Evolutionary conservation across 1,284 basidiomycete genomes (phyloP).

Genomic region (Abortiporus biennis): DNA sequence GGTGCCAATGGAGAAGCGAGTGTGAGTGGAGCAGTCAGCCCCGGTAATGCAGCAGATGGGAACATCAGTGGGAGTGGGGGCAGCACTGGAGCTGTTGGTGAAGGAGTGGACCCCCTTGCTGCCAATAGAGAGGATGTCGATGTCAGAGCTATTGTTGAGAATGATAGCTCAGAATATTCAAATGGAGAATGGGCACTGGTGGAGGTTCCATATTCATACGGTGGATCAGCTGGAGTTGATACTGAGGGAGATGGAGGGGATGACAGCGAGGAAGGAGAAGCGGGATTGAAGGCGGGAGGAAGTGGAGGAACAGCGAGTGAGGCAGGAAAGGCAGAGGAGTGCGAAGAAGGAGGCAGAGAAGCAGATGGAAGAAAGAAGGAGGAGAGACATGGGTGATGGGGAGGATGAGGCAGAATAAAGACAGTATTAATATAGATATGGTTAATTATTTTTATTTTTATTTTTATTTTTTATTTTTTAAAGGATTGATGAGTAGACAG

Average conservation of each 20-base stretch:
- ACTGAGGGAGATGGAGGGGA: too few relatives aligned
- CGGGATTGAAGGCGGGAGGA: background rate
- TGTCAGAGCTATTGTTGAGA: background rate
- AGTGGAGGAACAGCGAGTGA: background rate
- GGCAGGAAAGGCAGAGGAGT: background rate
- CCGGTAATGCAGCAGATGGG: too few relatives aligned
- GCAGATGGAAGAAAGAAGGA: background rate
- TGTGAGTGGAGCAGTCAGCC: too few relatives aligned
- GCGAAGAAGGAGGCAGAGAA: background rate
- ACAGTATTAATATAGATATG: background rate
- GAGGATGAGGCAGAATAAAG: background rate
- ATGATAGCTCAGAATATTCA: too few relatives aligned
- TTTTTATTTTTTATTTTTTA: too few relatives aligned
- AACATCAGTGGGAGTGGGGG: too few relatives aligned
- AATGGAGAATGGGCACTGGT: too few relatives aligned
- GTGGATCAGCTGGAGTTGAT: too few relatives aligned
- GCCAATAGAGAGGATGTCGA: background rate
- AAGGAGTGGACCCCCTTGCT: too few relatives aligned
- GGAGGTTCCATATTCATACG: too few relatives aligned
- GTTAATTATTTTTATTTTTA: background rate
- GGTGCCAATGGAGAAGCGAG: too few relatives aligned
- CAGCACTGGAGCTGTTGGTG: too few relatives aligned
- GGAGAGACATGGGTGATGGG: background rate
- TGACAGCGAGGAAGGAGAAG: background rate
- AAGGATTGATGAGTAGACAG: background rate